Percentiles rank a stretch among this genome's conserved stretches.
Evolutionary conservation across 2,329 filamentous ascomycete genomes (phyloP).

Genomic region (Camptophora hylomeconis): DNA sequence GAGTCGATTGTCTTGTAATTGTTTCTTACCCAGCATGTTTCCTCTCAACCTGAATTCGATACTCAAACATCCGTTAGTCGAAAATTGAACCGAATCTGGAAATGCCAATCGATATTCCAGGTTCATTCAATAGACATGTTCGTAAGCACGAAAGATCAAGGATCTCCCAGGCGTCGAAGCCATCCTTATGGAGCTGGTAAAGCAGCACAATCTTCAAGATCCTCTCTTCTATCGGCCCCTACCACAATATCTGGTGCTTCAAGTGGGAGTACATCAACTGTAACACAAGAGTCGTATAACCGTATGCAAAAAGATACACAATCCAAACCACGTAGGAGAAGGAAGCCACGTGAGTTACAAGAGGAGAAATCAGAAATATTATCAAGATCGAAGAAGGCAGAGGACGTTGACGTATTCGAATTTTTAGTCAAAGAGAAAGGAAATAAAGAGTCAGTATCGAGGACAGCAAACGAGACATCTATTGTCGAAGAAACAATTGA

Average conservation of each 20-base stretch:
- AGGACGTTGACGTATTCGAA: slow-evolving; percentile 5
- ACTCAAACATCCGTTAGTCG: no score
- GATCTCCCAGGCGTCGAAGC: slow-evolving; percentile 15
- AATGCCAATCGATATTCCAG: no score
- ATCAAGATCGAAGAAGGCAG: slow-evolving; percentile 2
- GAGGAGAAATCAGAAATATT: slow-evolving; percentile 1
- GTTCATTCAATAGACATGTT: no score
- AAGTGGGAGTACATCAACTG: slow-evolving; percentile 13
- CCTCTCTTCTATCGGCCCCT: slow-evolving; percentile 16
- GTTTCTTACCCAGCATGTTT: no score
- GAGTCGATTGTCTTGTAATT: no score
- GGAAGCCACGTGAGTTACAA: slow-evolving; percentile 3
- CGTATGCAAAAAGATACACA: slow-evolving; percentile 12
- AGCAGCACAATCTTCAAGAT: slow-evolving; percentile 14
- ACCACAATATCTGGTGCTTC: slow-evolving; percentile 15
- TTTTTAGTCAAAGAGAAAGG: slow-evolving; percentile 8
- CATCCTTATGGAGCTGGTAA: slow-evolving; percentile 12
- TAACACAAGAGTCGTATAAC: slow-evolving; percentile 16
- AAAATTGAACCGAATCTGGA: no score
- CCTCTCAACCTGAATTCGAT: no score
- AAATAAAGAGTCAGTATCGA: slow-evolving; percentile 10
- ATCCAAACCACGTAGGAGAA: slow-evolving; percentile 5
- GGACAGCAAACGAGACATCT: no score
- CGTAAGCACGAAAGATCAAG: no score
- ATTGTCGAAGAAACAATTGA: neutral